These are phyloP conservation scores for Wickerhamomyces queroliae DNA, from an alignment of 805 yeast species.

Conservation along the genomic window DNA sequence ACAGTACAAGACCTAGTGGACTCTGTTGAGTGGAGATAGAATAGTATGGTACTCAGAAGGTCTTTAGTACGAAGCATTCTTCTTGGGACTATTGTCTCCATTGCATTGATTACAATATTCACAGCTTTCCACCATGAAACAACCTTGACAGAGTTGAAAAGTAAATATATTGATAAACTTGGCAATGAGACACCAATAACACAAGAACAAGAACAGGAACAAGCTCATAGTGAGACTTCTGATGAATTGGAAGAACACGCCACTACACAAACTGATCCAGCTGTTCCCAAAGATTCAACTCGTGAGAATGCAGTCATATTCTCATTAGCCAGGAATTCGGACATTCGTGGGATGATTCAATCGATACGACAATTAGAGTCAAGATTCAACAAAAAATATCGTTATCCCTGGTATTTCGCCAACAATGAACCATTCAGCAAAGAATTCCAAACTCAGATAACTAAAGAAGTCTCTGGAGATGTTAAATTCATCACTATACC, in stretches of 20 bases:
- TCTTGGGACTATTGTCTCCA: too few relatives aligned
- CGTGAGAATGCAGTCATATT: background rate
- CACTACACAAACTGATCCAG: too few relatives aligned
- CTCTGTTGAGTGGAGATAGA: too few relatives aligned
- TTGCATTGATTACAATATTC: too few relatives aligned
- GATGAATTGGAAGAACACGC: too few relatives aligned
- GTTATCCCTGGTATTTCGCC: slow-evolving; percentile 73
- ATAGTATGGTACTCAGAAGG: too few relatives aligned
- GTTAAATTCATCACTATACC: slow-evolving; percentile 57
- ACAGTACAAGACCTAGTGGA: too few relatives aligned
- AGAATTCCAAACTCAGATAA: slow-evolving; percentile 40
- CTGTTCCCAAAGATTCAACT: too few relatives aligned
- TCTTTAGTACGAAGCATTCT: too few relatives aligned
- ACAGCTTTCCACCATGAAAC: too few relatives aligned
- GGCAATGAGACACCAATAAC: background rate
- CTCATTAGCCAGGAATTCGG: slow-evolving; percentile 39
- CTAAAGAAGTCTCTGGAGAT: slow-evolving; percentile 45
- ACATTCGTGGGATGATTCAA: slow-evolving; percentile 44
- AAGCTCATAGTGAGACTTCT: too few relatives aligned
- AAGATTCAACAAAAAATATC: slow-evolving; percentile 51
- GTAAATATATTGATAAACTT: background rate
- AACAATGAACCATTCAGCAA: slow-evolving; percentile 55
- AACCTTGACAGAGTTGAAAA: too few relatives aligned
- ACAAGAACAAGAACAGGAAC: background rate
- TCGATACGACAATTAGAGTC: slow-evolving; percentile 57